Base-by-base conservation (phyloP, 2,329 filamentous ascomycete species). In the Alternaria consortialis region DNA sequence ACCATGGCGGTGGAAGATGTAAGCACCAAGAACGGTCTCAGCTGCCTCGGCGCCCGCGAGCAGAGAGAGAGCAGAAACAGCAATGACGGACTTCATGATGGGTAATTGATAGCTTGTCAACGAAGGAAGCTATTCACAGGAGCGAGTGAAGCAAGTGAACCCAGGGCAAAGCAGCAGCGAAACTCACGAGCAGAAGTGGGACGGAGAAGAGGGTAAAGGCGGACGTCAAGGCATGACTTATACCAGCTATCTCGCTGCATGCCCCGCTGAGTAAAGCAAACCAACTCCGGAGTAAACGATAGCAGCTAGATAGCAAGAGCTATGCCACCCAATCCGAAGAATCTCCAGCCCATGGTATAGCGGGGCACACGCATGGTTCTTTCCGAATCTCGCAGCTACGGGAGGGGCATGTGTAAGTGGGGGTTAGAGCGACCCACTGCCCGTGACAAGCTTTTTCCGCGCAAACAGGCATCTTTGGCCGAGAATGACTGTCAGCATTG, bases 1-100 rank as follows among this genome's bases (percentile, higher is more conserved):
- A 59, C 94, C 94, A 81, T 97, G 94, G 46, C 94, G 91, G 70
- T 92, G 88, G 83, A 96, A 97, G 79, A 97, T 88, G 79, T 94
- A 95, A 46, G 90, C 88, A 53, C 93, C 93, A 15, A 97, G 84
- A 29, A 95, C 84, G 0, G 89, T 91, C 81, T 96, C 91, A 58
- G 75, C 76, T 29, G 76, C 75, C 27, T 74, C 68, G 40, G 68
- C 65, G 32, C 70, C 68, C 40, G 71, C 62, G 31, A 75, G 66
- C 60, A 75, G 44, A 12, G 70, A 69, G 20, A 78, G 66, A 39
- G 69, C 63, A 52, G 73, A 65, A 52, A 74, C 50, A 20, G 63
- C 53, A 47, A 61, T 44, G 32, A 66, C 56, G 48, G 66, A 61
- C 64, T 75, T 75, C 75, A 78, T 77, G 53, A 12, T 70, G 67